phyloP scores from a whole-genome alignment of 441 rosid genomes.

The Dalechampia spathulata region DNA sequence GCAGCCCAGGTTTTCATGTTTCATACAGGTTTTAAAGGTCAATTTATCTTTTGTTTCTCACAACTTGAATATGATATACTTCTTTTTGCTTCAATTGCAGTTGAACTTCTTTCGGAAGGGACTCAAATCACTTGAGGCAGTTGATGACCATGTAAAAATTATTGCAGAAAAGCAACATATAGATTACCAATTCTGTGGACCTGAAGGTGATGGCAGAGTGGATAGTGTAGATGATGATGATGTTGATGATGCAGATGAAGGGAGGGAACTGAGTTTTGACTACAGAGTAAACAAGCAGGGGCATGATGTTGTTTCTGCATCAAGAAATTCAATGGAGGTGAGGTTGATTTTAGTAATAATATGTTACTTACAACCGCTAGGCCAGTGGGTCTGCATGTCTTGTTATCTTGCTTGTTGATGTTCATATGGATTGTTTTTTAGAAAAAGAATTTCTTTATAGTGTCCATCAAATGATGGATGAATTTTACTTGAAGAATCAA shows the following conservation, averaged over 20 bases:
- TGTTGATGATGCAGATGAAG: constrained; percentile 34
- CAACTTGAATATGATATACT: constrained; percentile 10
- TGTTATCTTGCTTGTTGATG: too few relatives aligned
- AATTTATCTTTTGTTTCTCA: constrained; percentile 4
- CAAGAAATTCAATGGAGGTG: constrained; percentile 72
- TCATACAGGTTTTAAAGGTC: constrained; percentile 1
- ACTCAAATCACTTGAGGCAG: constrained; percentile 75
- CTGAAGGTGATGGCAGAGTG: constrained; percentile 59
- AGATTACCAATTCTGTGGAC: constrained; percentile 71
- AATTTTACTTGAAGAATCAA: too few relatives aligned
- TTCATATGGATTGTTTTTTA: too few relatives aligned
- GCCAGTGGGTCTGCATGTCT: too few relatives aligned
- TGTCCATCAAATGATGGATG: too few relatives aligned
- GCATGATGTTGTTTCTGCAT: constrained; percentile 38
- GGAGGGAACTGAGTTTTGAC: constrained; percentile 77
- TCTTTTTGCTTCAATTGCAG: constrained; percentile 41
- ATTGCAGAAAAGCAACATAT: constrained; percentile 76
- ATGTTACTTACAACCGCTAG: neutral
- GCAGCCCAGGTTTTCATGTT: constrained; percentile 77
- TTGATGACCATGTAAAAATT: constrained; percentile 57
- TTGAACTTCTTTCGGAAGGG: constrained; percentile 82
- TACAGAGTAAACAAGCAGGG: constrained; percentile 51
- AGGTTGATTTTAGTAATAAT: constrained; percentile 15
- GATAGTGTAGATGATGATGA: constrained; percentile 46
- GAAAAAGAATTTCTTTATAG: too few relatives aligned